phyloP scores from a whole-genome alignment of 2,329 filamentous ascomycete species.

The Fusarium pseudoanthophilum region DNA sequence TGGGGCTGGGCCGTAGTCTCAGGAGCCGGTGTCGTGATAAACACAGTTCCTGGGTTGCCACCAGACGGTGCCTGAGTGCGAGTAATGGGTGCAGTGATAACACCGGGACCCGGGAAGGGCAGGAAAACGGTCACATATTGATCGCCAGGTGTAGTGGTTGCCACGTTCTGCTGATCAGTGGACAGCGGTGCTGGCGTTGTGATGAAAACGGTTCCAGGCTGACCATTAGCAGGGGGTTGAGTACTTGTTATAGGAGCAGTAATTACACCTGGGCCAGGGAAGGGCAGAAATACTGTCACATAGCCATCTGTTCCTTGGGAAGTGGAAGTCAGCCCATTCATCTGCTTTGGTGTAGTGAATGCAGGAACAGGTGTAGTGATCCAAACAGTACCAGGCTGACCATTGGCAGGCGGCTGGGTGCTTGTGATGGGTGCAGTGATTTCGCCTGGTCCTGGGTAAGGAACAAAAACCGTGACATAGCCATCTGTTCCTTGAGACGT shows the following conservation, averaged over 20 bases:
- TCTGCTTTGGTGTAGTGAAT: background rate
- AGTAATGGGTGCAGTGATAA: constrained; percentile 28
- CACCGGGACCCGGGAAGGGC: constrained; percentile 18
- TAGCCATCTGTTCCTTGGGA: constrained; percentile 13
- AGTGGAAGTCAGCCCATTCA: background rate
- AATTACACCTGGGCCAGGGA: constrained; percentile 8
- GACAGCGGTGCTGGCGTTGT: constrained; percentile 6
- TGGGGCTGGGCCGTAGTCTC: background rate
- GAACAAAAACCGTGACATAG: constrained; percentile 19
- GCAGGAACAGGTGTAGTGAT: constrained; percentile 6
- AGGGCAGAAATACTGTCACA: constrained; percentile 16
- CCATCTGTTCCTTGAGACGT: background rate
- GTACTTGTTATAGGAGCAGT: constrained; percentile 16
- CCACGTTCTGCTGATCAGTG: background rate
- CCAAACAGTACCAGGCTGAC: constrained; percentile 18
- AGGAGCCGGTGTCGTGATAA: constrained; percentile 25
- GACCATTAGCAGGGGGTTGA: background rate
- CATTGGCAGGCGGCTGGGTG: background rate
- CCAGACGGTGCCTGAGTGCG: constrained; percentile 15
- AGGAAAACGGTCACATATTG: constrained; percentile 21
- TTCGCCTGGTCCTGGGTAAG: background rate
- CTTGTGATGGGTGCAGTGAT: constrained; percentile 20
- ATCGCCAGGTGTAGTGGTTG: background rate
- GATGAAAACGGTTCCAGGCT: constrained; percentile 20
- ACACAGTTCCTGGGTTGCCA: constrained; percentile 26